Base-by-base conservation (phyloP, 192 early-diverging fungal species). In the Backusella liffmaniae region DNA sequence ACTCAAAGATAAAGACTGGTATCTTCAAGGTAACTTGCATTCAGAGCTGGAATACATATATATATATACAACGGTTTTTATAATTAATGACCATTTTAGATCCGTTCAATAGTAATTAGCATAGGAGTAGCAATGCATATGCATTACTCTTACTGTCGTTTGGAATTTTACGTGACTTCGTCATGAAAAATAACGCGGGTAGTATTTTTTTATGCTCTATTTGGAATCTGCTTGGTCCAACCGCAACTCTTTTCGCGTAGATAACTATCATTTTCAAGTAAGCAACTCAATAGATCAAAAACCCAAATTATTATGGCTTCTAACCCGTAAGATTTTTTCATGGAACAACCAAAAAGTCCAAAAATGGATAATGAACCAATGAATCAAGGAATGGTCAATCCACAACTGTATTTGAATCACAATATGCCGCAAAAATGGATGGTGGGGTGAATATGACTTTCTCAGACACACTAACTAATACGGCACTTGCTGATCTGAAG, bases 141-240 rank as follows among this genome's bases (percentile, higher is more conserved):
- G 78, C 78, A 3, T 5, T 69, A 26, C 68, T 79, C 15, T 75
- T 79, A 32, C 46, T 79, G 13, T 73, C 76, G 1, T 79, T 76
- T 79, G 78, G 78, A 76, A 67, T 75, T 26, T 44, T 79, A 26
- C 78, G 78, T n/a, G 29, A 72, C 36, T 12, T 42, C 5, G 73
- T 76, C 42, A 79, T 75, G n/a, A 67, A 35, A 30, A 79, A 65
- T 16, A 23, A 39, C 4, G 23, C 53, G 3, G 78, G 78, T 21
- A 74, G 51, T 15, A 26, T 71, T 36, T 8, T 76, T 21, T 35
- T 79, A 13, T 49, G 68, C 34, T 70, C 29, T 1, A 73, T 79
- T 9, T 79, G 78, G 78, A 72, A 53, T 29, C 72, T 44, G 49
- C 46, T 79, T 4, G 78, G 73, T 16, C 37, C 70, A 15, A 39